A percentile compares a stretch with the other conserved stretches of the same genome.
These are phyloP conservation scores for Arthrinium phaeospermum DNA, from an alignment of 2,329 filamentous ascomycete species.

Conservation along the genomic window DNA sequence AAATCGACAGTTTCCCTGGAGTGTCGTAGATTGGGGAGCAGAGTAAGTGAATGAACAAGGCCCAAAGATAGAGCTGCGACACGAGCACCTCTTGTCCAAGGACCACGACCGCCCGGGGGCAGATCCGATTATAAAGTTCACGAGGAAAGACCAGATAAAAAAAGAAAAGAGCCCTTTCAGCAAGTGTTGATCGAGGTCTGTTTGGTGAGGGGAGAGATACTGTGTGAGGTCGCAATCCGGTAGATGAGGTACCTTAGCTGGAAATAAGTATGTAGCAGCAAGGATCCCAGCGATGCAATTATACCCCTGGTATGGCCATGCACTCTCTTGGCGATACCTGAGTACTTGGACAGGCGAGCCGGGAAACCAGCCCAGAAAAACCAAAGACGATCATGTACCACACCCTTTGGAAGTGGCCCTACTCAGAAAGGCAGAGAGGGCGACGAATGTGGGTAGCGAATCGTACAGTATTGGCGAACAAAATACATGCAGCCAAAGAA, in stretches of 20 bases:
- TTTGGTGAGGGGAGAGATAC: slow-evolving; percentile 18
- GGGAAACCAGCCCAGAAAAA: not conserved
- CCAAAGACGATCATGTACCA: slow-evolving; percentile 7
- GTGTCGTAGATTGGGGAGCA: not conserved
- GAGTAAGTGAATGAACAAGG: not conserved
- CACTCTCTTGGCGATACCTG: slow-evolving; percentile 6
- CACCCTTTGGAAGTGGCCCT: slow-evolving; percentile 1
- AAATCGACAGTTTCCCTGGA: not conserved
- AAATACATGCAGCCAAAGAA: not conserved
- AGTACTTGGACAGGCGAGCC: slow-evolving; percentile 6
- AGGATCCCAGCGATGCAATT: slow-evolving; percentile 12
- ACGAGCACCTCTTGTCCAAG: slow-evolving; percentile 3
- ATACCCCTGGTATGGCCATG: slow-evolving; percentile 11
- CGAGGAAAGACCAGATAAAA: slow-evolving; percentile 14
- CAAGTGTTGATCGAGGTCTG: not conserved
- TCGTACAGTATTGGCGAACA: not conserved
- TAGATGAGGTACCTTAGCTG: slow-evolving; percentile 21
- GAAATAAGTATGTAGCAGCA: slow-evolving; percentile 17
- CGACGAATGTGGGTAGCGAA: not conserved
- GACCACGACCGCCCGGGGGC: slow-evolving; percentile 11
- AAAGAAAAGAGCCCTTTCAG: slow-evolving; percentile 1
- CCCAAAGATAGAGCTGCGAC: slow-evolving; percentile 9
- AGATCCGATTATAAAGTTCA: slow-evolving; percentile 18
- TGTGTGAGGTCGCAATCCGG: slow-evolving; percentile 11
- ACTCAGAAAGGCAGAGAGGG: not conserved